A percentile compares a stretch with the other conserved stretches of the same genome.
Conservation (phyloP, 2,329 filamentous ascomycete species). For the Parasarocladium wereldwijsianum region DNA sequence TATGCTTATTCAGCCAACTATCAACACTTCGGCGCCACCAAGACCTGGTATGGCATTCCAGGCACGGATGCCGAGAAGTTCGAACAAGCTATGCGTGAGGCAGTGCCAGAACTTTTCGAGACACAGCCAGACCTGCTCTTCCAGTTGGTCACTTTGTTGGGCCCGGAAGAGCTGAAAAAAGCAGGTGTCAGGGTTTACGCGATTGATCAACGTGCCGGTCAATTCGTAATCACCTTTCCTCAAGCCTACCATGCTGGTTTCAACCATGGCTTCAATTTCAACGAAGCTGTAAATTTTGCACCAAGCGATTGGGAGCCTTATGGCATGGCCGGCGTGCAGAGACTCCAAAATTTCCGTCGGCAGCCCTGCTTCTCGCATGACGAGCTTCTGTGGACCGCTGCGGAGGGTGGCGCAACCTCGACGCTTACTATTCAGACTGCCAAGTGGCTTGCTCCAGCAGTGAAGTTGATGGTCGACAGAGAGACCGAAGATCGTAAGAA, state of each 20-base stretch:
- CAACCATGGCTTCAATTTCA: slow-evolving; percentile 98
- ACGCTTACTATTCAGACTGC: slow-evolving; percentile 68
- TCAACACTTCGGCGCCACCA: slow-evolving; percentile 94
- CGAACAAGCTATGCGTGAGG: slow-evolving; percentile 85
- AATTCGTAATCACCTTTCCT: slow-evolving; percentile 93
- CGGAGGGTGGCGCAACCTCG: slow-evolving; percentile 55
- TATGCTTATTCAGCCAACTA: slow-evolving; percentile 98
- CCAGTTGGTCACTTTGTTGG: slow-evolving; percentile 90
- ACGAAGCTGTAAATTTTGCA: slow-evolving; percentile 97
- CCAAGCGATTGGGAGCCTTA: slow-evolving; percentile 91
- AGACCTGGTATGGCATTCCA: slow-evolving; percentile 98
- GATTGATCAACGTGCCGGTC: slow-evolving; percentile 86
- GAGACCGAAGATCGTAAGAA: slow-evolving; percentile 54
- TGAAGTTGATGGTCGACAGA: slow-evolving; percentile 62
- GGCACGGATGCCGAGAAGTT: slow-evolving; percentile 90
- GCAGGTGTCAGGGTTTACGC: slow-evolving; percentile 89
- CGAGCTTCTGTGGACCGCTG: slow-evolving; percentile 82
- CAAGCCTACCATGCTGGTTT: slow-evolving; percentile 96
- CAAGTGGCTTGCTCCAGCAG: slow-evolving; percentile 84
- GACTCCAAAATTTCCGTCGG: slow-evolving; percentile 73
- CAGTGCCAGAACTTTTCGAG: slow-evolving; percentile 91
- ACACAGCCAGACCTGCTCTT: slow-evolving; percentile 93
- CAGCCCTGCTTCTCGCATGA: slow-evolving; percentile 97
- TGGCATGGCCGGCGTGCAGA: slow-evolving; percentile 72
- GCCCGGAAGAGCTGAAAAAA: slow-evolving; percentile 83